Evolutionary conservation across 2,329 filamentous ascomycete genomes (phyloP), one percentile per base, ranked within the genome.

Genomic region (Colletotrichum sp.): DNA sequence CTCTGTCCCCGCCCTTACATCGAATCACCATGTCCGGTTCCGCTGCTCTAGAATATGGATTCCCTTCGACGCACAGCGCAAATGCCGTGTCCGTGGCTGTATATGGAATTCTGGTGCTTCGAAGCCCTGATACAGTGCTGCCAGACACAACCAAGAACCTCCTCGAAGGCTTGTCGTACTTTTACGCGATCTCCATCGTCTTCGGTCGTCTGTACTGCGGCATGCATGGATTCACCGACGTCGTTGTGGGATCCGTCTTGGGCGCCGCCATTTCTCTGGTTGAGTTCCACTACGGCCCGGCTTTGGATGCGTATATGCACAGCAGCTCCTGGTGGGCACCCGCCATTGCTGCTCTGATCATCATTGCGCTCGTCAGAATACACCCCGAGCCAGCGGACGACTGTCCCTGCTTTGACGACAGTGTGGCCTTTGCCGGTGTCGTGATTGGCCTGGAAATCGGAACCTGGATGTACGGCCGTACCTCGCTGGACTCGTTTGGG

Each of bases 1-100:
- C 97, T 2, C 88, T 98, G 27, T 98, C 96, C 6, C 97, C 97
- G 25, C 97, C 97, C 2, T 89, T 99, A 19, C 93, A 98, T 75
- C 93, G 97, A 69, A 98, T 99, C 83, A 98, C 96, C 79, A 98
- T 98, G 96, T 98, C 96, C 67, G 96, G 96, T 5, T 98, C 95
- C 7, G 96, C 95, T 5, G 96, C 96, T 12, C 90, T 99, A 71
- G 97, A 99, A 83, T 99, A 99, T 83, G 97, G 97, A 25, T 98
- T 98, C 80, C 97, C 97, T 0, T 98, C 96, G 11, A 98, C 97
- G 0, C 97, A 99, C 84, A 98, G 96, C 16, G 97, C 97, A 65
- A 99, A 99, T 84, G 97, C 97, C 3, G 94, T 98, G 8, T 98
- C 96, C 1, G 96, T 98, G 19, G 95, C 96, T 44, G 90, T 98